These are phyloP conservation scores for Pyronema domesticum DNA, from an alignment of 495 filamentous ascomycete species.

Conservation along the genomic window DNA sequence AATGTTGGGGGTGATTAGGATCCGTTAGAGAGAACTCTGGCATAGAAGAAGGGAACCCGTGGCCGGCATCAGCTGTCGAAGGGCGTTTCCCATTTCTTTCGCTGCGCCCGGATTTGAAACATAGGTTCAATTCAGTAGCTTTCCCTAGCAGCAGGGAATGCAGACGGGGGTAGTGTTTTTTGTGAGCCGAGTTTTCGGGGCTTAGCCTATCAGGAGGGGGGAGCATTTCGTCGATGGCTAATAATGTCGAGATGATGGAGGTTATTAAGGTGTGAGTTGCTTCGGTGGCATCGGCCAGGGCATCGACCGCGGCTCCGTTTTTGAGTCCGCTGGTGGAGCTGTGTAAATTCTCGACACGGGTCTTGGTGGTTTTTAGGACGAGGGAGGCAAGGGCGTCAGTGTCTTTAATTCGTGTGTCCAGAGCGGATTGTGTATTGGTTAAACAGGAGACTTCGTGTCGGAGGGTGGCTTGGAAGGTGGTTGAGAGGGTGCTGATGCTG, in stretches of 20 bases:
- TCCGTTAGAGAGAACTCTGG: no score
- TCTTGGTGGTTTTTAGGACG: slow-evolving; percentile 21
- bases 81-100: slow-evolving; percentile 3
- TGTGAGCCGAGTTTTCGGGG: slow-evolving; percentile 16
- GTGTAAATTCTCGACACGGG: slow-evolving; percentile 15
- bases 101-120: slow-evolving; percentile 14
- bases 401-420: slow-evolving; percentile 17
- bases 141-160: slow-evolving; percentile 20
- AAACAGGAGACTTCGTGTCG: slow-evolving; percentile 15
- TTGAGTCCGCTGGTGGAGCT: slow-evolving; percentile 14
- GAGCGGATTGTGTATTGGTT: slow-evolving; percentile 13
- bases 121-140: slow-evolving; percentile 19
- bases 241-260: slow-evolving; percentile 23
- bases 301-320: slow-evolving; percentile 17
- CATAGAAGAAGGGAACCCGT: no score
- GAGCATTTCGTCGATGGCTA: slow-evolving; percentile 25
- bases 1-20: no score
- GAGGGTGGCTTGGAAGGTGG: slow-evolving; percentile 14
- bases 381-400: slow-evolving; percentile 17
- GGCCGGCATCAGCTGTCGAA: not conserved
- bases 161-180: slow-evolving; percentile 20
- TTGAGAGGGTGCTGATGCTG: slow-evolving; percentile 13
- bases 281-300: slow-evolving; percentile 19
- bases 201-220: slow-evolving; percentile 19
- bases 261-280: slow-evolving; percentile 20